Base-by-base conservation (phyloP, 2,329 filamentous ascomycete genomes). In the Fusarium falciforme region DNA sequence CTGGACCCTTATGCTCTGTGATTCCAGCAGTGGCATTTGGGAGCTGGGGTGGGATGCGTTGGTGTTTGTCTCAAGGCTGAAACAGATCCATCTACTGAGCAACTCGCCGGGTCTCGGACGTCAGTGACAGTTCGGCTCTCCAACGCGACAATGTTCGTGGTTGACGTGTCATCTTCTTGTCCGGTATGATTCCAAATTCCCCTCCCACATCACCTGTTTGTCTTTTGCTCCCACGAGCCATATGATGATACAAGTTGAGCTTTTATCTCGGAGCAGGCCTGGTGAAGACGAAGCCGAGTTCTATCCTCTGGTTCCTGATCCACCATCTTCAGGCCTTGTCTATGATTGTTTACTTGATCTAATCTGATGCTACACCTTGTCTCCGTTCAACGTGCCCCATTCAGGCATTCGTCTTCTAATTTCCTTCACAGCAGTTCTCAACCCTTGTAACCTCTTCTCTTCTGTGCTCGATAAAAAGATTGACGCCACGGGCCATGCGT, bases 401-500 rank as follows among this genome's bases (percentile, higher is more conserved):
- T 73, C 66, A 35, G 71, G 63, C 59, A 78, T 74, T 52, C 80
- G 77, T 47, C 72, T 78, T 80, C 82, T 84, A 77, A 85, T 82
- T 58, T 84, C 82, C 31, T 76, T 77, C 42, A 82, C 80, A 68
- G 84, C 80, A 76, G 82, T 79, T 73, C 82, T 82, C 71, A 92
- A 78, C 4, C 90, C 89, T 70, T 85, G 85, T 64, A 89, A 79
- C 64, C 90, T 86, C 77, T 86, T 83, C 36, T 86, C 82, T n/a
- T 80, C 78, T 29, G 84, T 84, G 55, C 82, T 84, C 52, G 88
- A 86, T 31, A 91, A 80, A 77, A 90, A 90, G n/a, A 90, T 77
- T 55, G 86, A 86, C 11, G 92, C 93, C 22, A 97, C 92, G 0
- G 94, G 93, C 94, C 94, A 97, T 12, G 92, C 94, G 81, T 97